phyloP scores from a whole-genome alignment of 441 rosid genomes.

The Sinapis alba region DNA sequence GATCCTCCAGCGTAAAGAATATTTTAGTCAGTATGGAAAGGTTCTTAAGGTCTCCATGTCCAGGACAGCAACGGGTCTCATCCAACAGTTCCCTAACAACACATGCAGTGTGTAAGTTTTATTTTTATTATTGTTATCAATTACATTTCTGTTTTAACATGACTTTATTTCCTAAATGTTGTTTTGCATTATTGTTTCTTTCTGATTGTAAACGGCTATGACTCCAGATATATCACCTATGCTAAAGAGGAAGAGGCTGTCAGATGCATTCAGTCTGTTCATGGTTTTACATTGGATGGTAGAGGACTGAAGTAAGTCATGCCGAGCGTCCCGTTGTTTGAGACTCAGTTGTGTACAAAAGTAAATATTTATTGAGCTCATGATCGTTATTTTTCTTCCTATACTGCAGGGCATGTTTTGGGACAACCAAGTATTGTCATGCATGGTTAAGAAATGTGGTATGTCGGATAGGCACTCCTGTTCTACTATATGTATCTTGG shows the following conservation, averaged over 20 bases:
- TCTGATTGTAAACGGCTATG: not conserved
- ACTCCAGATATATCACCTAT: conserved; percentile 53
- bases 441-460: conserved; percentile 67
- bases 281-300: conserved; percentile 55
- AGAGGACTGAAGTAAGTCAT: conserved; percentile 52
- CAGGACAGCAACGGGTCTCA: conserved; percentile 64
- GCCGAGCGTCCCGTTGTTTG: not conserved
- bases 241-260: conserved; percentile 62
- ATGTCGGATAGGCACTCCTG: not conserved
- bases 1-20: conserved; percentile 65
- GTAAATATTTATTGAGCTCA: not conserved
- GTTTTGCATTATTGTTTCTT: not conserved
- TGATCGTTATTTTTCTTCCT: not conserved
- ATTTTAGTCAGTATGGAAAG: conserved; percentile 84
- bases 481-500: not conserved
- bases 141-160: not conserved
- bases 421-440: conserved; percentile 67
- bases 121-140: not conserved
- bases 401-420: conserved; percentile 54
- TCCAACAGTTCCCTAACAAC: conserved; percentile 75
- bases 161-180: not conserved
- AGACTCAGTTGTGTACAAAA: conserved; percentile 1
- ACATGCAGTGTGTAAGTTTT: conserved; percentile 68
- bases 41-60: conserved; percentile 84
- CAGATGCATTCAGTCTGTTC: conserved; percentile 60